phyloP scores from a whole-genome alignment of 2,329 filamentous ascomycete species.

The Macrophomina phaseolina region DNA sequence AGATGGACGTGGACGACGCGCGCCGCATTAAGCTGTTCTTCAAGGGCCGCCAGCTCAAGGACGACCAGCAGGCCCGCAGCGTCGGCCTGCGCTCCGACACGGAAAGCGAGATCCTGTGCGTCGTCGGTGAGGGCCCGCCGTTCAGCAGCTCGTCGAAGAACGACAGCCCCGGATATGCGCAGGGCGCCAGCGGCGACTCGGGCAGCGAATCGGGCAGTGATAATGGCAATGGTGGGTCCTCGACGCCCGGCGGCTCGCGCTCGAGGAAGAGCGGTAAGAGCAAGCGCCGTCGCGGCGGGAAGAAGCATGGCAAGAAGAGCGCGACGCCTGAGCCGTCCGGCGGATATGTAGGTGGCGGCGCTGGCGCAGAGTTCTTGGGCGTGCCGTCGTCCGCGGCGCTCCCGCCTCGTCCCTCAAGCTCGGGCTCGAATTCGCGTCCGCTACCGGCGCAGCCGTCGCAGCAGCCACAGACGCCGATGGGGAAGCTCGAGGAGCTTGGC shows the following conservation, averaged over 20 bases:
- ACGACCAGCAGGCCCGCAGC: slow-evolving; percentile 62
- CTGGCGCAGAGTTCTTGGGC: slow-evolving; percentile 46
- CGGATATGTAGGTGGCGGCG: slow-evolving; percentile 36
- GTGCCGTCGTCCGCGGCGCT: slow-evolving; percentile 40
- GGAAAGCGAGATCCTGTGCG: slow-evolving; percentile 64
- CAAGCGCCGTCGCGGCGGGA: slow-evolving; percentile 49
- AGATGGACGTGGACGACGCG: slow-evolving; percentile 66
- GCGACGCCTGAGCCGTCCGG: slow-evolving; percentile 34
- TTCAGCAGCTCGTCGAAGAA: slow-evolving; percentile 39
- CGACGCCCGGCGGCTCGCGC: slow-evolving; percentile 35
- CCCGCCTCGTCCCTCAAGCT: slow-evolving; percentile 39
- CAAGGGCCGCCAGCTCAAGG: slow-evolving; percentile 74
- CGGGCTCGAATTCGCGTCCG: slow-evolving; percentile 48
- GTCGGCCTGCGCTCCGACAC: slow-evolving; percentile 65
- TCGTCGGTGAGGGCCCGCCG: slow-evolving; percentile 59
- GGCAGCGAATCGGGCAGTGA: slow-evolving; percentile 36
- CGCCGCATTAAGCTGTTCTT: slow-evolving; percentile 71
- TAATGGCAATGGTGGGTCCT: slow-evolving; percentile 41
- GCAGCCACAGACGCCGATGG: slow-evolving; percentile 51
- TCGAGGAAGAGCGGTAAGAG: slow-evolving; percentile 43
- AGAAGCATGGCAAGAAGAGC: slow-evolving; percentile 51
- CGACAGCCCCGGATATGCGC: slow-evolving; percentile 48
- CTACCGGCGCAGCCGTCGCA: slow-evolving; percentile 45
- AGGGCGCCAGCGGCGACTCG: slow-evolving; percentile 30
- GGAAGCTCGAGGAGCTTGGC: slow-evolving; percentile 71